These are phyloP conservation scores for Coniochaeta sp. DNA, from an alignment of 2,329 filamentous ascomycete species.

Conservation along the genomic window DNA sequence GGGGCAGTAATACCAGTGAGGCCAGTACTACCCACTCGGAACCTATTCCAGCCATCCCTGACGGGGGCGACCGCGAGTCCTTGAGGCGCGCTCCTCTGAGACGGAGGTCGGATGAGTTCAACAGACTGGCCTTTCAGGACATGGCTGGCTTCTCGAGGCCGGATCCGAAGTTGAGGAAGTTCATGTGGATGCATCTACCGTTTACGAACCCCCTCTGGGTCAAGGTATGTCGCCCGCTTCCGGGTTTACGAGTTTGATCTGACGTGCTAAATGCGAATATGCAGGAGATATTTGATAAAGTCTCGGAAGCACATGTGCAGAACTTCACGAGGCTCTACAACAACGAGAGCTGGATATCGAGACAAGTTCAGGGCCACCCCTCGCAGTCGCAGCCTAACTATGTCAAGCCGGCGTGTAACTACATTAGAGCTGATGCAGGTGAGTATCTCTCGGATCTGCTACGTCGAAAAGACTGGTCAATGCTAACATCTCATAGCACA, in stretches of 20 bases:
- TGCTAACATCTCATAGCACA: slow-evolving; percentile 1
- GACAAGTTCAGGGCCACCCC: slow-evolving; percentile 31
- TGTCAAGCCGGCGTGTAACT: slow-evolving; percentile 29
- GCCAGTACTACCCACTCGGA: slow-evolving; percentile 23
- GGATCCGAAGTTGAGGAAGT: slow-evolving; percentile 34
- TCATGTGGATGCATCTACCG: slow-evolving; percentile 51
- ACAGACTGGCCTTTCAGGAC: slow-evolving; percentile 16
- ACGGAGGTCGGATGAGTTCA: slow-evolving; percentile 6
- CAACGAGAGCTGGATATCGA: slow-evolving; percentile 34
- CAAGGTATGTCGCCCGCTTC: slow-evolving; percentile 30
- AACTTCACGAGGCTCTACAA: slow-evolving; percentile 30
- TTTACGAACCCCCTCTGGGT: slow-evolving; percentile 54
- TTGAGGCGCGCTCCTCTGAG: neutral
- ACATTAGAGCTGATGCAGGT: slow-evolving; percentile 23
- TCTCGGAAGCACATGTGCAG: slow-evolving; percentile 34
- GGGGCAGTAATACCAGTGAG: slow-evolving; percentile 21
- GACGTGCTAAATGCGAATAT: neutral
- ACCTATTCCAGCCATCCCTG: slow-evolving; percentile 11
- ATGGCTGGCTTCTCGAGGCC: slow-evolving; percentile 30
- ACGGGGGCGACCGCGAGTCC: slow-evolving; percentile 7
- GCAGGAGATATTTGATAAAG: slow-evolving; percentile 27
- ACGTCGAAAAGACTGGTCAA: neutral
- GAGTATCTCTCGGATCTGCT: neutral
- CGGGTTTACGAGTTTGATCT: slow-evolving; percentile 10
- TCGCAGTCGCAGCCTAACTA: slow-evolving; percentile 30